Conservation (phyloP, 441 rosid species). For the Bocquillonia castaneifolia region DNA sequence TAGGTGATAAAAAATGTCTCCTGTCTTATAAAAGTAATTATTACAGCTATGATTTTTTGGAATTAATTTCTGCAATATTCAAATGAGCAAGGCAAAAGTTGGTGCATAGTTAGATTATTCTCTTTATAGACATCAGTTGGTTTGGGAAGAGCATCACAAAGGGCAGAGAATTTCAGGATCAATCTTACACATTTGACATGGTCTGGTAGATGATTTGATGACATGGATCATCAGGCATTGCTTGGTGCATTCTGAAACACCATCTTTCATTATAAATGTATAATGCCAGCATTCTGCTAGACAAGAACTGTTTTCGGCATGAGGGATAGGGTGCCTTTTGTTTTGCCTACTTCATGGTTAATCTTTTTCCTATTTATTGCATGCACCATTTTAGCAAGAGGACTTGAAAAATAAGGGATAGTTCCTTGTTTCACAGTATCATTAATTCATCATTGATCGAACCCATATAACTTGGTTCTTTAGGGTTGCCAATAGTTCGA, state of each 20-base stretch:
- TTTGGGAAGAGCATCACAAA: background rate
- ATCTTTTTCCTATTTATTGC: background rate
- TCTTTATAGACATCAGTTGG: conserved; percentile 3
- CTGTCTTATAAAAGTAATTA: background rate
- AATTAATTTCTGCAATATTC: background rate
- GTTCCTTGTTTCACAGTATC: background rate
- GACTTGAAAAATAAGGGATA: background rate
- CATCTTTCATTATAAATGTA: background rate
- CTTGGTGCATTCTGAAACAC: background rate
- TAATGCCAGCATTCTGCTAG: too few relatives aligned
- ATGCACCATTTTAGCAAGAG: background rate
- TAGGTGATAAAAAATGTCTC: too few relatives aligned
- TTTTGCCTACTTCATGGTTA: background rate
- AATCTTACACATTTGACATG: background rate
- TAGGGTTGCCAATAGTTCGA: background rate
- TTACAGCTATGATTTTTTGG: background rate
- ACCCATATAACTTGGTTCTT: background rate
- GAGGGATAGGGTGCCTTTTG: background rate
- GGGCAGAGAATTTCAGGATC: background rate
- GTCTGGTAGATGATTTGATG: background rate
- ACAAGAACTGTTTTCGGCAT: background rate
- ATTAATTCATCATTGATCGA: background rate
- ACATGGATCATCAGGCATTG: background rate
- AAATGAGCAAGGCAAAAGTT: background rate
- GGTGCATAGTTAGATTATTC: background rate